A percentile compares a stretch with the other conserved stretches of the same genome.
phyloP scores from a whole-genome alignment of 345 rosid genomes.

The Heritiera littoralis region DNA sequence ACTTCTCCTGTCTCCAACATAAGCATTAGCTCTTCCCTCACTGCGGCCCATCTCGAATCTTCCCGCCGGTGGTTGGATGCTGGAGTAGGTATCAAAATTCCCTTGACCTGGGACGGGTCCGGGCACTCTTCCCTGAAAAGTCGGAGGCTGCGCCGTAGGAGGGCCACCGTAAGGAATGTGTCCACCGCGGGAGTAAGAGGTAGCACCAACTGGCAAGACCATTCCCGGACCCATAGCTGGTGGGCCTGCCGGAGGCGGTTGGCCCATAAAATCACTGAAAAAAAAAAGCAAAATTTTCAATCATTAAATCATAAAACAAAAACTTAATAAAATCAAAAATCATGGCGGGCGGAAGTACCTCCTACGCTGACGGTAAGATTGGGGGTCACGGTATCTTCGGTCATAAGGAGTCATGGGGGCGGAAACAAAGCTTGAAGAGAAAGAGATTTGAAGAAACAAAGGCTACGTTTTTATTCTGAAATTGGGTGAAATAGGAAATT shows the following conservation, averaged over 20 bases:
- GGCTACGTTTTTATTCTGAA: background rate
- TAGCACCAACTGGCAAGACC: slow-evolving; percentile 27
- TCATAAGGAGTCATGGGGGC: slow-evolving; percentile 61
- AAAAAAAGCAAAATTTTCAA: background rate
- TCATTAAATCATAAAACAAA: background rate
- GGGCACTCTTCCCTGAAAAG: slow-evolving; percentile 37
- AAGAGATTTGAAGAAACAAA: no score
- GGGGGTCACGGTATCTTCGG: slow-evolving; percentile 71
- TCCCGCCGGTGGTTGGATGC: slow-evolving; percentile 58
- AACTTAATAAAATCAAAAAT: background rate
- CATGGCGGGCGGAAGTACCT: slow-evolving; percentile 40
- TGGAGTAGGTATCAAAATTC: slow-evolving; percentile 39
- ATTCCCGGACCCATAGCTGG: slow-evolving; percentile 32
- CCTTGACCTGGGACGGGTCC: slow-evolving; percentile 25
- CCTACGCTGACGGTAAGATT: slow-evolving; percentile 81
- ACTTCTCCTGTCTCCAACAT: slow-evolving; percentile 32
- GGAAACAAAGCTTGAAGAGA: background rate
- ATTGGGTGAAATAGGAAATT: no score
- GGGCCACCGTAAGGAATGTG: slow-evolving; percentile 48
- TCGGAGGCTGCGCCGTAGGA: slow-evolving; percentile 29
- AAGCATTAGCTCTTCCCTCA: slow-evolving; percentile 28
- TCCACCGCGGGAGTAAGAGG: slow-evolving; percentile 41
- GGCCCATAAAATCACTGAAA: slow-evolving; percentile 55
- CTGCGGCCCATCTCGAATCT: slow-evolving; percentile 51
- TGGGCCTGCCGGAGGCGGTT: slow-evolving; percentile 33